Base-by-base conservation (phyloP, 306 rosid species). In the Urtica urens region DNA sequence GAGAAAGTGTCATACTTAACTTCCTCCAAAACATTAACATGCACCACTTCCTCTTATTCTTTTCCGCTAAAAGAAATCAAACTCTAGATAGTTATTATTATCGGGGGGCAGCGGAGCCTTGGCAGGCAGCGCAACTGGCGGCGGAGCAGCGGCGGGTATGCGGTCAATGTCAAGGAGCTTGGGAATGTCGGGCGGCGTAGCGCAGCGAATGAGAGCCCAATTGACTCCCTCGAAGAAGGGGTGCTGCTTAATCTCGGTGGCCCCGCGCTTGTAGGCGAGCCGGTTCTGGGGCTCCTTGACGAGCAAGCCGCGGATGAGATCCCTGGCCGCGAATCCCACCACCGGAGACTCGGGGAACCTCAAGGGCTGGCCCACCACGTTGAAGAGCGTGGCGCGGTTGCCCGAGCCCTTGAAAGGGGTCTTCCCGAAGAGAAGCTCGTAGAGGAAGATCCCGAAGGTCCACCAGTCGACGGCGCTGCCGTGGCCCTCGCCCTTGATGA, bases 401-500 rank as follows among this genome's bases (percentile, higher is more conserved):
- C 90, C 96, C 0, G 96, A 88, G 48, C 96, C 96, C 70, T 88
- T 88, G 44, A 88, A 88, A 10, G 96, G 96, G 29, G 96, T 88
- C 74, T 88, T 88, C 43, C 96, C 96, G 23, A 88, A 88, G 67
- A 88, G 63, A 29, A 88, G 68, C 78, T 88, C 96, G 2, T 88
- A 88, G 21, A 88, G 74, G 61, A 88, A 88, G 67, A 88, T 83
- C 48, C 96, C 96, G 57, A 76, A 88, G 63, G 96, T 88, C 96
- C 96, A 88, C 96, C 96, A 88, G 68, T 88, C 96, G 39, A 88
- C 96, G 4, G 96, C 88, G 53, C 96, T 88, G 47, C 96, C 96
- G 52, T 88, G 96, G 39, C 96, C 96, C 68, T 88, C 96, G 26
- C 96, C 96, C 68, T 88, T 88, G 19, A 88, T 76, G 60, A 88